Evolutionary conservation across 2,329 filamentous ascomycete genomes (phyloP), one percentile per base, ranked within the genome.

Genomic region (Diaporthe capsici): DNA sequence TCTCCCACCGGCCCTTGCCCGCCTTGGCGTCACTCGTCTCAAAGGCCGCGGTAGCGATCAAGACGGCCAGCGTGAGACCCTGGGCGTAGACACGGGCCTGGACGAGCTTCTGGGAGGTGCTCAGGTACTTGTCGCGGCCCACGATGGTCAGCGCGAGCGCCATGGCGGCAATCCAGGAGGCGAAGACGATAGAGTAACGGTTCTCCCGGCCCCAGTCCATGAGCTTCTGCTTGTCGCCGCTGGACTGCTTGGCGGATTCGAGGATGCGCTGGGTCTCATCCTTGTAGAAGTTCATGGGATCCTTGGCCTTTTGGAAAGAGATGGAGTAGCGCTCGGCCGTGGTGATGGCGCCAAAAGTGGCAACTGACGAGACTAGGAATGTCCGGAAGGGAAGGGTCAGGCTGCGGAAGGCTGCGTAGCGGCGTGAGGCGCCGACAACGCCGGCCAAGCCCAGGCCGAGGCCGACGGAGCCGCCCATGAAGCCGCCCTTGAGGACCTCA

Each of bases 11-110:
- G 78, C 93, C 94, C 81, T 90, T 90, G 67, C 95, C 95, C 82
- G 90, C 90, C 82, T 92, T 92, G 79, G 93, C 94, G 84, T 99
- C 97, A 72, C 85, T 85, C 78, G 90, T 88, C 91, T 98, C 96
- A 80, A 98, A 94, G 15, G 92, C 94, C 63, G 96, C 95, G 44
- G 92, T 94, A 74, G 94, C 92, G 82, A 98, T 90, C 74, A 98
- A 88, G 71, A 98, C 95, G 78, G 93, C 94, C 63, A 98, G 88
- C 7, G 96, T 98, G 80, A 98, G 87, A 8, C 94, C 95, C 87
- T 98, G 96, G 4, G 96, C 96, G 85, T 98, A 98, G 78, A 98
- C 94, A 90, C 96, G 93, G 34, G 95, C 96, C 89, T 98, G 96
- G 22, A 98, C 96, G 31, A 98, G 87, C 89, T 98, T 98, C 88